These are phyloP conservation scores for Starmera quercuum DNA, from an alignment of 805 yeast species.

Conservation along the genomic window DNA sequence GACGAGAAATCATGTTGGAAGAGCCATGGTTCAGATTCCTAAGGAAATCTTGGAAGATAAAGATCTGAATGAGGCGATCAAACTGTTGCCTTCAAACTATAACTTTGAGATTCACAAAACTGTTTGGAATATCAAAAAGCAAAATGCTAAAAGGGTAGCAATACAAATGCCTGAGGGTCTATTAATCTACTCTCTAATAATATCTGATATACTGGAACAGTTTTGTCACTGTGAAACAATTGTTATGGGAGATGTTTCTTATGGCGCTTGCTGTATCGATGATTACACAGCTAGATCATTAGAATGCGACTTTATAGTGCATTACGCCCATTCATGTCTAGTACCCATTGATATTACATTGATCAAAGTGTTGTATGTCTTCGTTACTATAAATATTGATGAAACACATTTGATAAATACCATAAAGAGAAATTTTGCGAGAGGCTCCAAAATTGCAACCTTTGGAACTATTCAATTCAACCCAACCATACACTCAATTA, in stretches of 20 bases:
- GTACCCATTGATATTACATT: conserved; percentile 91
- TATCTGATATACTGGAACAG: conserved; percentile 89
- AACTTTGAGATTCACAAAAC: conserved; percentile 96
- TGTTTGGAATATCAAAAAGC: conserved; percentile 81
- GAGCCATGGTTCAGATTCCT: conserved; percentile 83
- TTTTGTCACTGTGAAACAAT: conserved; percentile 82
- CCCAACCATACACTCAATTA: conserved; percentile 80
- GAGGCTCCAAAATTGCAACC: conserved; percentile 64
- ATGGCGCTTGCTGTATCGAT: conserved; percentile 98
- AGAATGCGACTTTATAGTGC: conserved; percentile 91
- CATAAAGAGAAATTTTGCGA: conserved; percentile 55
- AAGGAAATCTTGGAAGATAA: conserved; percentile 71
- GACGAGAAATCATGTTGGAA: conserved; percentile 32
- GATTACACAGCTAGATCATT: conserved; percentile 90
- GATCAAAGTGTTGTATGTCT: conserved; percentile 89
- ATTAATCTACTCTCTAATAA: conserved; percentile 75
- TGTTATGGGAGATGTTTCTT: conserved; percentile 98
- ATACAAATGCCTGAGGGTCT: conserved; percentile 97
- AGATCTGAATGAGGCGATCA: conserved; percentile 79
- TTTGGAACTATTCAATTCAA: conserved; percentile 97
- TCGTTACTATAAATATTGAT: conserved; percentile 89
- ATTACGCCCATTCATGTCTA: conserved; percentile 94
- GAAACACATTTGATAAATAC: conserved; percentile 77
- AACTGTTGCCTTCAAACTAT: conserved; percentile 80
- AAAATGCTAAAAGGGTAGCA: conserved; percentile 75